These are phyloP conservation scores for Candida silvatica DNA, from an alignment of 805 yeast genomes.

Conservation along the genomic window DNA sequence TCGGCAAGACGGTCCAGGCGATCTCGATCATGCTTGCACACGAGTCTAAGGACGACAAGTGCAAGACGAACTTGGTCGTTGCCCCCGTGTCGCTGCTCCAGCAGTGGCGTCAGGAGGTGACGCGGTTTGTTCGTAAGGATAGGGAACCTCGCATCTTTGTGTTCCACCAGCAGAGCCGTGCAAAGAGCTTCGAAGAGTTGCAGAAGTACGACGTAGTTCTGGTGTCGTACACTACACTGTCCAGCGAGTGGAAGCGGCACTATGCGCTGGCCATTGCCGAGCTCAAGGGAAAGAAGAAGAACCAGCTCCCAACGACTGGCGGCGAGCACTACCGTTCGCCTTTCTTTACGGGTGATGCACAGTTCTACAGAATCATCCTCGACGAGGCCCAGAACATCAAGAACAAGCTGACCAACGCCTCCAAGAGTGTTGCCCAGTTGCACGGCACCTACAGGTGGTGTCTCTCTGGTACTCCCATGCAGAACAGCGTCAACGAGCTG, in stretches of 20 bases:
- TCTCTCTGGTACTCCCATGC: slow-evolving; percentile 54
- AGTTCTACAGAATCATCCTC: slow-evolving; percentile 41
- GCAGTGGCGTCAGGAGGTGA: slow-evolving; percentile 81
- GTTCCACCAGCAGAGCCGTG: slow-evolving; percentile 44
- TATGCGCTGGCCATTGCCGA: slow-evolving; percentile 29
- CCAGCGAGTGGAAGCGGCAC: slow-evolving; percentile 71
- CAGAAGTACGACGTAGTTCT: slow-evolving; percentile 61
- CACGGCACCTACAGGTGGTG: slow-evolving; percentile 36
- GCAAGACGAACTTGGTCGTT: slow-evolving; percentile 62
- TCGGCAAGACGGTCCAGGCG: slow-evolving; percentile 70
- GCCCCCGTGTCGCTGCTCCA: slow-evolving; percentile 84
- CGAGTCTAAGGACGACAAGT: slow-evolving; percentile 20
- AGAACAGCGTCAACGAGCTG: slow-evolving; percentile 45
- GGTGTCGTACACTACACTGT: slow-evolving; percentile 72
- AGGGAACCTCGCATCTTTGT: slow-evolving; percentile 41
- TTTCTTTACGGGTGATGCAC: slow-evolving; percentile 43
- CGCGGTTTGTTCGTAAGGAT: slow-evolving; percentile 46
- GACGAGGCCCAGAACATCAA: slow-evolving; percentile 54
- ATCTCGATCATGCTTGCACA: slow-evolving; percentile 49
- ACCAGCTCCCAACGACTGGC: slow-evolving; percentile 26
- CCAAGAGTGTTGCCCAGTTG: slow-evolving; percentile 36
- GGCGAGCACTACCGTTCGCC: slow-evolving; percentile 48
- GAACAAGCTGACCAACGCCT: slow-evolving; percentile 38
- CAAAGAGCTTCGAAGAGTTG: slow-evolving; percentile 37
- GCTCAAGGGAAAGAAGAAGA: slow-evolving; percentile 16